These are phyloP conservation scores for Taphrina communis DNA, from an alignment of 1,139 yeast genomes.

Conservation along the genomic window DNA sequence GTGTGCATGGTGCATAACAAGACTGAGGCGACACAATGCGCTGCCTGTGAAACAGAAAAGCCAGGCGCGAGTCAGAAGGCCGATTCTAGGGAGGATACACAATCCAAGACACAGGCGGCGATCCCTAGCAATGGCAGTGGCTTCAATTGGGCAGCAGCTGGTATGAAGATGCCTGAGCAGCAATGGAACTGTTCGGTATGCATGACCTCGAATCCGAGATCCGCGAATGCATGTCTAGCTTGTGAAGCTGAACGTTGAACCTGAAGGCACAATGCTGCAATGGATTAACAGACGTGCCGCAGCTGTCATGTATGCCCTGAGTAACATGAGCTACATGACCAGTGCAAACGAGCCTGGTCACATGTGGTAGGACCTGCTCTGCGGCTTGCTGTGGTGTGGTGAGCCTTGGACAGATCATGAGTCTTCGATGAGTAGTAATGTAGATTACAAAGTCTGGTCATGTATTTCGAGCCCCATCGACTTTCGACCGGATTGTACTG, in stretches of 20 bases:
- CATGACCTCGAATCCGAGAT: slow-evolving; percentile 32
- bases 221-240: slow-evolving; percentile 22
- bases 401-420: no score
- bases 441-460: no score
- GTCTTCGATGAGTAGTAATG: no score
- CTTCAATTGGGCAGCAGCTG: slow-evolving; percentile 42
- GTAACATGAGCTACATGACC: no score
- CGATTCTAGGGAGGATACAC: neutral
- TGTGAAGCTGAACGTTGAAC: slow-evolving; percentile 24
- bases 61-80: slow-evolving; percentile 5
- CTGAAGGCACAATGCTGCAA: no score
- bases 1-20: slow-evolving; percentile 38
- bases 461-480: no score
- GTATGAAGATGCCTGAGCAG: slow-evolving; percentile 31
- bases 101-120: neutral
- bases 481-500: no score
- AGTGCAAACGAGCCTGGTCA: no score
- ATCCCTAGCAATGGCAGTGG: slow-evolving; percentile 4
- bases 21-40: slow-evolving; percentile 19
- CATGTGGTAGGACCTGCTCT: no score
- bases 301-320: no score
- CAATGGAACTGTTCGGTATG: slow-evolving; percentile 35
- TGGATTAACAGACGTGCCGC: no score
- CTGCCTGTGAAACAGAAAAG: slow-evolving; percentile 25
- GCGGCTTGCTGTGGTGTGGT: no score